A percentile compares a stretch with the other conserved stretches of the same genome.
These are phyloP conservation scores for Xylaria flabelliformis DNA, from an alignment of 495 filamentous ascomycete genomes.

Conservation along the genomic window DNA sequence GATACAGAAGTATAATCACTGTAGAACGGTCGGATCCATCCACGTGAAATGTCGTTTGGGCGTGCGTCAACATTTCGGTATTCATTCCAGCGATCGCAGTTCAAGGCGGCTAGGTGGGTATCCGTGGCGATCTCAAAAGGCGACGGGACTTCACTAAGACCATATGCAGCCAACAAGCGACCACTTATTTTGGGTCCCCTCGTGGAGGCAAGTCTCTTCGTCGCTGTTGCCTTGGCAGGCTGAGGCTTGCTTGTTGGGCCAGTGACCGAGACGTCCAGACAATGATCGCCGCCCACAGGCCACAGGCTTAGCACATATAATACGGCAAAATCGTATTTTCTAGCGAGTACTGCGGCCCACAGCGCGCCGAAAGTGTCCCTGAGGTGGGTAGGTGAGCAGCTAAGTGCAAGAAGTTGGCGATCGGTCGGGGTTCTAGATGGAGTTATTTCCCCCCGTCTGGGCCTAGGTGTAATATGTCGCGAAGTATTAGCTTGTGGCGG, in stretches of 20 bases:
- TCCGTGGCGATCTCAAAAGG: constrained; percentile 48
- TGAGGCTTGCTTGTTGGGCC: background rate
- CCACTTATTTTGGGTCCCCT: constrained; percentile 34
- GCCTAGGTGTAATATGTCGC: background rate
- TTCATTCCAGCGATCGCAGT: constrained; percentile 46
- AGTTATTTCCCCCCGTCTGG: constrained; percentile 9
- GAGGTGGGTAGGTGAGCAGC: constrained; percentile 13
- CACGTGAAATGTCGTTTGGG: constrained; percentile 40
- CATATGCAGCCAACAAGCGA: constrained; percentile 49
- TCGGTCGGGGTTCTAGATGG: constrained; percentile 8
- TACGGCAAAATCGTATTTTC: constrained; percentile 28
- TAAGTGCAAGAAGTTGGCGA: constrained; percentile 14
- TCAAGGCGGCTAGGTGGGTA: constrained; percentile 44
- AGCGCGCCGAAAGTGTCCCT: constrained; percentile 24
- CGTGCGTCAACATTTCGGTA: constrained; percentile 39
- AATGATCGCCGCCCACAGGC: constrained; percentile 11
- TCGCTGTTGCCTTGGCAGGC: background rate
- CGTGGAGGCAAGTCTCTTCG: background rate
- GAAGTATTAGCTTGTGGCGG: background rate
- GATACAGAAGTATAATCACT: constrained; percentile 32
- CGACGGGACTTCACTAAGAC: constrained; percentile 38
- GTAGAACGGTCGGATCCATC: constrained; percentile 49
- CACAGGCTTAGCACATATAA: constrained; percentile 28
- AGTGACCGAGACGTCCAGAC: background rate
- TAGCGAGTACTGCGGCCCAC: constrained; percentile 21